Base-by-base conservation (phyloP, 2,329 filamentous ascomycete genomes). In the Pestalotiopsis sp. region DNA sequence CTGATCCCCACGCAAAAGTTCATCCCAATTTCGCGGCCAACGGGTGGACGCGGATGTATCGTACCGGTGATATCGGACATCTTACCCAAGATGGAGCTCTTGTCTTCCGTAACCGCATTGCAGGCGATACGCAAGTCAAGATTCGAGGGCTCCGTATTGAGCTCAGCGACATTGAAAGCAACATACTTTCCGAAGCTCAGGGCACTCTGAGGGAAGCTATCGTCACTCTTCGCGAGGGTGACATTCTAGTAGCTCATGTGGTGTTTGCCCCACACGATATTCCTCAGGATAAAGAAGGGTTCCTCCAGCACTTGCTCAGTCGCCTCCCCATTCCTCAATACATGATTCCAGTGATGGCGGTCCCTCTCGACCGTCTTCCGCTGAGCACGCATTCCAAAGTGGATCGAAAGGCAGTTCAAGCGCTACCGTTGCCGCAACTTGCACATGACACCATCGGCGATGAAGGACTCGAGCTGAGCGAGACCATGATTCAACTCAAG, bases 51-150 rank as follows among this genome's bases (percentile, higher is more conserved):
- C 31, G 38, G 0, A 63, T 72, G 65, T 63, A 75, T 14, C 69
- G 69, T 3, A 85, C 83, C 0, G 84, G 84, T 4, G 84, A 86
- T 70, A 67, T 73, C 1, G 82, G 78, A 4, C 78, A 76, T n/a
- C 80, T 80, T 72, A 77, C 71, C 4, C 36, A 17, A 2, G 75
- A 78, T 45, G 82, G 82, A 0, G 74, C 82, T n/a, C 64, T 86
- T 2, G 71, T 78, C 3, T 78, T 79, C 49, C 69, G 80, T 4
- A 81, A 83, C 1, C 79, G 84, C 3, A 75, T 78, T 2, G 72
- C 71, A 0, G 79, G 77, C 2, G 84, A 86, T 73, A 77, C 77
- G 0, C 79, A 83, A 31, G 61, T 76, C 58, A 76, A 76, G 66
- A 23, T 76, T 1, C 67, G 72, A 1, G 75, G 75, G 0, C 14